Conservation (phyloP, 495 filamentous ascomycete species). For the Hypoxylon cercidicola region DNA sequence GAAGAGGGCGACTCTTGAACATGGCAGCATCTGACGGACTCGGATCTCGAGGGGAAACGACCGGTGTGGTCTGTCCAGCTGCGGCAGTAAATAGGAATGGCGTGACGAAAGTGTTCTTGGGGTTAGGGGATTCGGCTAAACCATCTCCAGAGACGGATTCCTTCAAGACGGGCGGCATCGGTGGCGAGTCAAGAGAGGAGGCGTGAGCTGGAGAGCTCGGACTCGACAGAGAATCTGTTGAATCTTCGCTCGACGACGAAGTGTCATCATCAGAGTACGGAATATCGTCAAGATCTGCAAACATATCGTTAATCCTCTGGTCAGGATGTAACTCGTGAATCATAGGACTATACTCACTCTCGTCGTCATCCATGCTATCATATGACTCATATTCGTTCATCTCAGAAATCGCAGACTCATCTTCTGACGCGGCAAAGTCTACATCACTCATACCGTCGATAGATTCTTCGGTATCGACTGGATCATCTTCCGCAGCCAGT, state of each 20-base stretch:
- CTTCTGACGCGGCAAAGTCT: constrained; percentile 1
- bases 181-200: constrained; percentile 29
- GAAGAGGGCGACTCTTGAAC: constrained; percentile 45
- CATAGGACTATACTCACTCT: constrained; percentile 5
- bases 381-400: background rate
- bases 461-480: constrained; percentile 44
- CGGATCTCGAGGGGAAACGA: constrained; percentile 38
- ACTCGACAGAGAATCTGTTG: constrained; percentile 29
- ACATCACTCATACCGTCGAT: constrained; percentile 35
- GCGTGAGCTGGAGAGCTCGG: constrained; percentile 45
- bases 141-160: constrained; percentile 48
- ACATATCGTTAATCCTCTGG: background rate
- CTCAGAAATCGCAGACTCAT: constrained; percentile 3
- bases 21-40: constrained; percentile 59
- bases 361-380: constrained; percentile 16
- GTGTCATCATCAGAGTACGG: constrained; percentile 17
- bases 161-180: constrained; percentile 23
- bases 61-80: constrained; percentile 3
- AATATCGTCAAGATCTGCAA: constrained; percentile 8
- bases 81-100: constrained; percentile 24
- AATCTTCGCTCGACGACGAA: constrained; percentile 37
- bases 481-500: no score
- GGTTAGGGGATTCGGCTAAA: constrained; percentile 55
- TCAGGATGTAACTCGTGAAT: background rate
- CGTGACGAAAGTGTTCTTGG: constrained; percentile 13